Base-by-base conservation (phyloP, 306 rosid species). In the Trifolium fragiferum region DNA sequence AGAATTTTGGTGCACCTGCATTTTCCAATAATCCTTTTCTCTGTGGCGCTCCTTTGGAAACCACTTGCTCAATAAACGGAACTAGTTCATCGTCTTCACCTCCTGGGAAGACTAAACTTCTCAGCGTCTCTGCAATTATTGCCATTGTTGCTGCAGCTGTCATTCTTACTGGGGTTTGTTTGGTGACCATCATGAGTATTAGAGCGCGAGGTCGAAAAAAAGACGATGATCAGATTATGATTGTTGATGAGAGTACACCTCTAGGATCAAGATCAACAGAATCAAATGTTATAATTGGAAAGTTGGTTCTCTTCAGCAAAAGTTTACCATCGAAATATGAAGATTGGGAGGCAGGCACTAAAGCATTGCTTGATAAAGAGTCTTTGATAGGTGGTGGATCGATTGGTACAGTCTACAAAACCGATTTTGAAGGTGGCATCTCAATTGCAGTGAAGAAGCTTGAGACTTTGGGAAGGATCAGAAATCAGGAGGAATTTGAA, bases 321-420 rank as follows among this genome's bases (percentile, higher is more conserved):
- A 92, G 84, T 73, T 86, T 95, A 76, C 99, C 98, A 8, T 95
- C 99, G 3, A 95, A 80, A 83, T 95, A 95, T 58, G 99, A 95
- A 90, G 99, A 95, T 76, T 95, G 99, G 99, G 99, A 95, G 79
- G 91, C 96, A 11, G 98, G 98, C 73, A 95, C 96, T 58, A 92
- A 86, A 84, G 93, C 99, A 43, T 85, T 95, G 92, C 95, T 87
- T 38, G 93, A 90, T 84, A 95, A 95, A 81, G 99, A 95, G 78
- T 87, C 96, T 53, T 35, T 90, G 44, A 92, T 95, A 30, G 99
- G 99, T 38, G 92, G 89, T 6, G 99, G 99, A 72, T 89, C 97
- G 0, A 87, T 95, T 15, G 99, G 99, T 46, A 86, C 92, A 0
- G 98, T 95, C 69, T 95, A 92, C 89, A 86, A 77, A 83, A 89